Percentiles rank a stretch among this genome's conserved stretches.
phyloP scores from a whole-genome alignment of 108 stramenopile genomes.

The Hondaea fermentalgiana region DNA sequence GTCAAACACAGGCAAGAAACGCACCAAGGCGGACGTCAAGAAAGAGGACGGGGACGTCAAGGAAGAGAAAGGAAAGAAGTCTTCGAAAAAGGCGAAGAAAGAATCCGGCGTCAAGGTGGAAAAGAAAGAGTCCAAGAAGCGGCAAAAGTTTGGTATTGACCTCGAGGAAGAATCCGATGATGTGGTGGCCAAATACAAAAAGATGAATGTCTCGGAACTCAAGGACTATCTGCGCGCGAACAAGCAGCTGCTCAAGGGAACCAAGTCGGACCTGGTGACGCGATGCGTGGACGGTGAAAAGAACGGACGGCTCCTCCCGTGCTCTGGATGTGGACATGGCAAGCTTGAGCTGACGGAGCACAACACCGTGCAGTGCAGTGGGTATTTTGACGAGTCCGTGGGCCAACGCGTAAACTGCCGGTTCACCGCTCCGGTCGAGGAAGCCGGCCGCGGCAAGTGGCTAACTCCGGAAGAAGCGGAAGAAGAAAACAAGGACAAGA shows the following conservation, averaged over 20 bases:
- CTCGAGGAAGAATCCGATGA: neutral
- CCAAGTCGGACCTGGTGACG: neutral
- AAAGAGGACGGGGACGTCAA: neutral
- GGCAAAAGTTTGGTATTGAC: neutral
- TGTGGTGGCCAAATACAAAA: neutral
- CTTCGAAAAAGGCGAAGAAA: neutral
- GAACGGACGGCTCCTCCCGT: neutral
- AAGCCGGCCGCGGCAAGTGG: neutral
- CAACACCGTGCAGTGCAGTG: neutral
- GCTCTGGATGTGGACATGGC: neutral
- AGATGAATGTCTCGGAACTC: neutral
- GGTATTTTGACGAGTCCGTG: neutral
- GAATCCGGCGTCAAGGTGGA: neutral
- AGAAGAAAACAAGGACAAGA: neutral
- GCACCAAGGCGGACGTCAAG: neutral
- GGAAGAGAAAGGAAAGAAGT: neutral
- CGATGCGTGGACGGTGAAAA: constrained; percentile 1
- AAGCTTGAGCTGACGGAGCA: neutral
- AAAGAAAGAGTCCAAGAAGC: neutral
- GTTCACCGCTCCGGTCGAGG: neutral
- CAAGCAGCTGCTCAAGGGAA: neutral
- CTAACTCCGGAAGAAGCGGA: neutral
- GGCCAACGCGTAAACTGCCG: neutral
- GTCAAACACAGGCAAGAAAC: neutral
- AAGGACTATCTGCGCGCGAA: constrained; percentile 4